Evolutionary conservation across 2,329 filamentous ascomycete species (phyloP), one percentile per base, ranked within the genome.

Genomic region (Spiromastix sp.): DNA sequence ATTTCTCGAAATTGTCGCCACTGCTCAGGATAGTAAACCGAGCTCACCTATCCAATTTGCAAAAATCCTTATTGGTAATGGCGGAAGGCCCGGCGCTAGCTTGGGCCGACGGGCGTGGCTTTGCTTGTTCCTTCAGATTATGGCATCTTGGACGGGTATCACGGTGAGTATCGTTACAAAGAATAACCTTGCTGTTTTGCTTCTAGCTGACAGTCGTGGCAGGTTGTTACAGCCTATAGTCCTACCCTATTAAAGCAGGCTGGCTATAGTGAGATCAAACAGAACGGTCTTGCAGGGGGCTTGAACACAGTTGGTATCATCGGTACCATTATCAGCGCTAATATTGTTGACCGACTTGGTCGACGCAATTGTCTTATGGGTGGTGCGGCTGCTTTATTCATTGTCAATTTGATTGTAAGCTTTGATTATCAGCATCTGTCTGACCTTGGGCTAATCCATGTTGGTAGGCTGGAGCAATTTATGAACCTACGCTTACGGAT

Each of bases 61-160:
- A 45, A 48, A 71, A 3, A 62, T 72, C 31, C 83, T 84, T 79
- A 57, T 84, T 2, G 76, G 80, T 34, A 77, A 77, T 2, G 69
- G 73, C 36, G 75, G 74, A 2, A 78, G 75, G 0, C 79, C 67
- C 1, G 74, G 79, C 34, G 55, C 83, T 6, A 78, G 83, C 43
- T 78, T 73, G 0, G 79, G 71, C 1, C 67, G 79, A 1, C 72
- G 80, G 4, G 77, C 82, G 0, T 77, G 82, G 47, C 66, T 84
- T 2, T 77, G 79, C 3, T 67, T 84, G 22, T 83, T 78, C 77
- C 63, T 83, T 6, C 77, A 82, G 56, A 78, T 82, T 29, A 70
- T 82, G 49, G 77, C 81, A 48, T 73, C 80, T 46, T 81, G 77
- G 75, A 70, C 77, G 34, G 77, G 79, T 0, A 82, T 83, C 41